A percentile compares a stretch with the other conserved stretches of the same genome.
Conservation (phyloP, 176 grass and related monocot genomes). For the Luzula sylvatica region DNA sequence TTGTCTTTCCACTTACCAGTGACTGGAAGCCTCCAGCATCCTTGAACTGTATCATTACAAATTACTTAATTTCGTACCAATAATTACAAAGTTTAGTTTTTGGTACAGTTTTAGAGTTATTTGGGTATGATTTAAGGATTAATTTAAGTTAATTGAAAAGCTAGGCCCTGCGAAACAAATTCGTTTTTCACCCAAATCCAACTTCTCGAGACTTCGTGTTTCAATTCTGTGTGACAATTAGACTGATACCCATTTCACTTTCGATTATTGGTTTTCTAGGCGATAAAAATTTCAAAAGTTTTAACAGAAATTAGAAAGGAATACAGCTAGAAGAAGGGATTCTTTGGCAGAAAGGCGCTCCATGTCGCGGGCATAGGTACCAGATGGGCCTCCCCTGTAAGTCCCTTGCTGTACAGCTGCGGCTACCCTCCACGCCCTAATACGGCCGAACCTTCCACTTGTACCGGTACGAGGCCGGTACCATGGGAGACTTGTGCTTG, state of each 20-base stretch:
- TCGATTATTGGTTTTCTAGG: no score
- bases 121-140: neutral
- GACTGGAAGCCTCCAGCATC: conserved; percentile 85
- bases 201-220: no score
- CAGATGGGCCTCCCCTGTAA: conserved; percentile 57
- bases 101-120: no score
- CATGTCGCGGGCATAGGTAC: conserved; percentile 93
- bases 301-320: conserved; percentile 4
- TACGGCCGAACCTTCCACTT: conserved; percentile 27
- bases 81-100: no score
- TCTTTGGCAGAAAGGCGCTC: conserved; percentile 94
- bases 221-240: no score
- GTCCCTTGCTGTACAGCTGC: conserved; percentile 35
- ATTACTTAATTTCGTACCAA: neutral
- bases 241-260: no score
- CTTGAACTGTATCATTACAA: conserved; percentile 54
- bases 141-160: neutral
- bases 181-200: no score
- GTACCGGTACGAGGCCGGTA: conserved; percentile 19
- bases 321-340: conserved; percentile 83
- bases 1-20: conserved; percentile 60
- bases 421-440: conserved; percentile 18
- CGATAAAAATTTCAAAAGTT: neutral
- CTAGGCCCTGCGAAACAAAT: neutral
- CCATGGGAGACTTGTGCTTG: conserved; percentile 2